Percentiles rank a stretch among this genome's conserved stretches.
Conservation (phyloP, 371 early-diverging fungal species). For the Entomophthora muscae region DNA sequence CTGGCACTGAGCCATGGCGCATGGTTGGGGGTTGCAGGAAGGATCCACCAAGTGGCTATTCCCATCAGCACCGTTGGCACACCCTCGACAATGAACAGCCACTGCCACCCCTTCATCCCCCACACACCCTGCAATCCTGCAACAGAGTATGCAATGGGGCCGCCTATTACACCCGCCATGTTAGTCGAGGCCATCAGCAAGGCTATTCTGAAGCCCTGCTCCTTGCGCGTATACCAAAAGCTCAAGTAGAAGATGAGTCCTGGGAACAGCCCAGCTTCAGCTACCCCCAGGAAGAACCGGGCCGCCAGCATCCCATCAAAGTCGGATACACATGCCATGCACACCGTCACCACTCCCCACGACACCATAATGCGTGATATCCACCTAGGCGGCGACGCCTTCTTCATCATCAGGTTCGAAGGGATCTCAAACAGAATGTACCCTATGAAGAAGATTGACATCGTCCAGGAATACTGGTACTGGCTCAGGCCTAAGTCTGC, state of each 20-base stretch:
- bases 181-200: slow-evolving; percentile 42
- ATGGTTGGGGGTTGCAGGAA: slow-evolving; percentile 6
- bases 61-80: slow-evolving; percentile 7
- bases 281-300: slow-evolving; percentile 38
- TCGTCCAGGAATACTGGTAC: slow-evolving; percentile 32
- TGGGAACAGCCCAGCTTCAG: slow-evolving; percentile 31
- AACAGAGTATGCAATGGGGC: slow-evolving; percentile 30
- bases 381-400: slow-evolving; percentile 7
- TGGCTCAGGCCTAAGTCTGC: slow-evolving; percentile 24
- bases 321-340: slow-evolving; percentile 27
- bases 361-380: slow-evolving; percentile 23
- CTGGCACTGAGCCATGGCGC: background rate
- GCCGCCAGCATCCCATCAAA: slow-evolving; percentile 27
- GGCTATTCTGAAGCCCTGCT: slow-evolving; percentile 50
- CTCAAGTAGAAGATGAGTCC: slow-evolving; percentile 53
- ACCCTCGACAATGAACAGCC: slow-evolving; percentile 15
- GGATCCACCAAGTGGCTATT: background rate
- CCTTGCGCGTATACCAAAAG: slow-evolving; percentile 52
- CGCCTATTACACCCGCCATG: slow-evolving; percentile 53
- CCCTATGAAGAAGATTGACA: slow-evolving; percentile 52
- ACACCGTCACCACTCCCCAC: slow-evolving; percentile 45
- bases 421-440: slow-evolving; percentile 38
- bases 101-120: slow-evolving; percentile 33
- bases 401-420: slow-evolving; percentile 9
- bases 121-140: slow-evolving; percentile 29